phyloP scores from a whole-genome alignment of 2,329 filamentous ascomycete species.

The Seiridium cupressi region DNA sequence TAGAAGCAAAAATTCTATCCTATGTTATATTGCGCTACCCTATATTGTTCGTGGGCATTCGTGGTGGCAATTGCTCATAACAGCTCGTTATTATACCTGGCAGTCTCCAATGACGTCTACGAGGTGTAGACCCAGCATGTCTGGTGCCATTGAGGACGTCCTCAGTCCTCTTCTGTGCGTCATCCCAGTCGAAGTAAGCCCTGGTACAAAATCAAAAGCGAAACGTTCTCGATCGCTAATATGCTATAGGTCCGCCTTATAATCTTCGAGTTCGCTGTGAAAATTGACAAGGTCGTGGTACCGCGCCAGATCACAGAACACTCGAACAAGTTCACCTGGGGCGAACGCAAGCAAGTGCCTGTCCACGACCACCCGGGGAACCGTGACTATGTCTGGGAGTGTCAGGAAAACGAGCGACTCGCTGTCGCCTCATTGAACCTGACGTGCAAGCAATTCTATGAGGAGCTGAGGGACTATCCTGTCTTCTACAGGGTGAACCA shows the following conservation, averaged over 20 bases:
- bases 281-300: constrained; percentile 1
- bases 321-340: constrained; percentile 11
- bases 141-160: background rate
- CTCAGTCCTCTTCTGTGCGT: background rate
- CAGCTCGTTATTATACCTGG: background rate
- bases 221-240: background rate
- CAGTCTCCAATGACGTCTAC: background rate
- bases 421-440: constrained; percentile 1
- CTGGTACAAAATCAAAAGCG: background rate
- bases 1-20: too few species aligned
- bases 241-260: constrained; percentile 7
- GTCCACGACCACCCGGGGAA: constrained; percentile 4
- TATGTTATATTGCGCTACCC: too few species aligned
- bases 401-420: background rate
- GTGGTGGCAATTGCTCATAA: too few species aligned
- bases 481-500: constrained; percentile 12
- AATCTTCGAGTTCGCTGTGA: constrained; percentile 10
- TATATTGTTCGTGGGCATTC: too few species aligned
- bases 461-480: constrained; percentile 6
- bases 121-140: background rate
- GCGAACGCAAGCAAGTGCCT: background rate
- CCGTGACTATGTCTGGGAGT: background rate
- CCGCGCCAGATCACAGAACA: constrained; percentile 5
- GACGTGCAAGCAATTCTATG: constrained; percentile 9
- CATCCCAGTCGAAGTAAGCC: constrained; percentile 2